Conservation (phyloP, 1,139 yeast species). For the Blastobotrys ciferrii region DNA sequence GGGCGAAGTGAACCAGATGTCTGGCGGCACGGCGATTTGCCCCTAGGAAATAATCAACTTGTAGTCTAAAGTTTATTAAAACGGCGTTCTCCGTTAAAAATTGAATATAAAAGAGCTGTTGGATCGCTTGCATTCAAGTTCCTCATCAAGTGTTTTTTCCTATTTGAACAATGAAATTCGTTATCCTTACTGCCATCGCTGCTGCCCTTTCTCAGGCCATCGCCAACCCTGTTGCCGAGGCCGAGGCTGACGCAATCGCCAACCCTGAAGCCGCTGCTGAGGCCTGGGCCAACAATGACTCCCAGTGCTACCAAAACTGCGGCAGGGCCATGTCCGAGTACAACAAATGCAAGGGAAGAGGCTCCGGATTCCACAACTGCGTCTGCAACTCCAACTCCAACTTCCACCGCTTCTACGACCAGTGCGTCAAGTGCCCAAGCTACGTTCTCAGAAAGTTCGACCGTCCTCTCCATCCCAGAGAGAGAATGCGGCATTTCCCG, state of each 20-base stretch:
- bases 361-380: background rate
- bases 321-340: background rate
- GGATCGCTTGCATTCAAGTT: too few relatives aligned
- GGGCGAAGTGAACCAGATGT: too few relatives aligned
- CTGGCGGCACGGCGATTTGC: too few relatives aligned
- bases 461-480: background rate
- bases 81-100: too few relatives aligned
- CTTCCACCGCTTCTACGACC: conserved; percentile 1
- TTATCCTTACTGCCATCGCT: background rate
- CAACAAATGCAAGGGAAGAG: conserved; percentile 1
- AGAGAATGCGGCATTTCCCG: background rate
- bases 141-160: too few relatives aligned
- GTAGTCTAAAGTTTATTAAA: too few relatives aligned
- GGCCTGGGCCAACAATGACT: background rate
- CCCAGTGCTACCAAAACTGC: conserved; percentile 1
- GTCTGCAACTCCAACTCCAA: background rate
- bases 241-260: background rate
- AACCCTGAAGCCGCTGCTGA: background rate
- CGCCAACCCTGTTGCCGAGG: background rate
- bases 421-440: conserved; percentile 3
- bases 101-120: too few relatives aligned
- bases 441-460: background rate
- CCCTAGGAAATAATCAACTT: too few relatives aligned
- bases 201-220: background rate
- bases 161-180: background rate